Conservation (phyloP, 768 basidiomycete species). For the Panellus pusillus region DNA sequence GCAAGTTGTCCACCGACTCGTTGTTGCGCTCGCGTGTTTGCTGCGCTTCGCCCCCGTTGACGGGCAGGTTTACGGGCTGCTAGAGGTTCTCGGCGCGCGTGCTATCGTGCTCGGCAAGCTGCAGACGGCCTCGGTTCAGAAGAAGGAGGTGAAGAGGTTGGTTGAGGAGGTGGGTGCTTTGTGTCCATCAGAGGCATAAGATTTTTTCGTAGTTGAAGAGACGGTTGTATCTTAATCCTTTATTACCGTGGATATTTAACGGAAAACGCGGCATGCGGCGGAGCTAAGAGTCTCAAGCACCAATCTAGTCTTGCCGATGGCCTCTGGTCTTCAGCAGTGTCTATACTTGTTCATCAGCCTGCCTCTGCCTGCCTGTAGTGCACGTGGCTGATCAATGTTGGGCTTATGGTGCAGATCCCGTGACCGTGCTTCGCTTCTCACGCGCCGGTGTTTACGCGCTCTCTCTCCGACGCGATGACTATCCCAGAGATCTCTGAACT, state of each 20-base stretch:
- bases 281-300: no score
- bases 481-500: constrained; percentile 3
- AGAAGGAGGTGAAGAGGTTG: constrained; percentile 66
- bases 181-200: neutral
- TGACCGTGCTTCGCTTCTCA: no score
- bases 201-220: no score
- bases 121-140: constrained; percentile 47
- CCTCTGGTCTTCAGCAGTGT: no score
- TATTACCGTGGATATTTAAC: neutral
- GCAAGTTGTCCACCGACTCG: constrained; percentile 85
- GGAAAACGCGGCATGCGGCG: neutral
- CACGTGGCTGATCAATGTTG: no score
- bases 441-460: constrained; percentile 3
- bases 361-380: no score
- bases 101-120: constrained; percentile 61
- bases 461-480: neutral
- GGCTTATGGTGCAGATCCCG: no score
- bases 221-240: no score
- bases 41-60: constrained; percentile 74
- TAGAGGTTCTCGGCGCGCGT: constrained; percentile 70
- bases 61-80: constrained; percentile 53
- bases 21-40: constrained; percentile 75
- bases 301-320: no score
- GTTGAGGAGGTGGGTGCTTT: constrained; percentile 58
- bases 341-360: no score